A percentile compares a stretch with the other conserved stretches of the same genome.
These are phyloP conservation scores for Vigna trinervia DNA, from an alignment of 306 rosid species.

Conservation along the genomic window DNA sequence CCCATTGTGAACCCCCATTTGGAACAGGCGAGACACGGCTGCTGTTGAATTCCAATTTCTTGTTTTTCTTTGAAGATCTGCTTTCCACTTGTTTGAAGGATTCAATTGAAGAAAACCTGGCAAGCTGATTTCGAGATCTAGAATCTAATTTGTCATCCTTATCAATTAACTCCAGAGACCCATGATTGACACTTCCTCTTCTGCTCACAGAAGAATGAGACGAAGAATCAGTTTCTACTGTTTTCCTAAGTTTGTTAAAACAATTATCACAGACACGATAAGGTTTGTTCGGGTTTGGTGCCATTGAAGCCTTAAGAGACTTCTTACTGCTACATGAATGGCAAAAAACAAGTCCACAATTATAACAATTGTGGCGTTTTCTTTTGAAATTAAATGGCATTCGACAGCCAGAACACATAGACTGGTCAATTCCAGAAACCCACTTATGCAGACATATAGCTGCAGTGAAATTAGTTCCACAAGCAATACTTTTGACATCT, in stretches of 20 bases:
- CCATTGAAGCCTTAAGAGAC: slow-evolving; percentile 96
- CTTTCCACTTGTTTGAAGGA: slow-evolving; percentile 90
- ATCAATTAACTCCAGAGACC: slow-evolving; percentile 69
- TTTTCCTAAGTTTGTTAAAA: slow-evolving; percentile 79
- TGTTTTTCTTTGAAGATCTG: slow-evolving; percentile 89
- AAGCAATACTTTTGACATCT: slow-evolving; percentile 93
- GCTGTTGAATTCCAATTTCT: slow-evolving; percentile 94
- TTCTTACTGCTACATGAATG: slow-evolving; percentile 99
- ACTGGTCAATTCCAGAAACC: slow-evolving; percentile 99
- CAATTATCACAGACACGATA: slow-evolving; percentile 99
- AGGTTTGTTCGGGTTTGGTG: slow-evolving; percentile 98
- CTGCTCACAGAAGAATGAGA: slow-evolving; percentile 84
- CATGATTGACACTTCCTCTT: slow-evolving; percentile 91
- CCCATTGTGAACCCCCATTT: slow-evolving; percentile 95
- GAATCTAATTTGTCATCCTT: slow-evolving; percentile 86
- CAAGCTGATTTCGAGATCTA: slow-evolving; percentile 76
- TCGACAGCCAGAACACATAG: slow-evolving; percentile 99
- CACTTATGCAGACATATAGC: slow-evolving; percentile 98
- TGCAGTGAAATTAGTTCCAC: slow-evolving; percentile 94
- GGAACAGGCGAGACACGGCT: slow-evolving; percentile 97
- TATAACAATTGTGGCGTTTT: slow-evolving; percentile 96
- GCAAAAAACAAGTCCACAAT: slow-evolving; percentile 97
- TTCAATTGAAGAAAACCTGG: slow-evolving; percentile 79
- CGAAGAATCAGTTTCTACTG: slow-evolving; percentile 75
- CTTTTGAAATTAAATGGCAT: slow-evolving; percentile 94